phyloP scores from a whole-genome alignment of 257 asterid genomes.

The Misopates orontium region DNA sequence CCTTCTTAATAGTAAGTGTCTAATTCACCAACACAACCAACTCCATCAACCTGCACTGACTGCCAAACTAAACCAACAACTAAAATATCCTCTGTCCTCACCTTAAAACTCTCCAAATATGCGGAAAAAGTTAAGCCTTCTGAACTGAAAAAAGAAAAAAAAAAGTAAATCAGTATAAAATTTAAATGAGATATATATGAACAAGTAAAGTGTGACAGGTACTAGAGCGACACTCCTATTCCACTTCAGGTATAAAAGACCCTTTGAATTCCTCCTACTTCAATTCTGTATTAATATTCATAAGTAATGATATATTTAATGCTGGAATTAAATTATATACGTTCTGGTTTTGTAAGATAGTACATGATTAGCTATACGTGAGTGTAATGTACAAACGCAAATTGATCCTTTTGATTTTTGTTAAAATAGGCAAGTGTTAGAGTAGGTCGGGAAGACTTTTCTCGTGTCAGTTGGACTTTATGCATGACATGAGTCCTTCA shows the following conservation, averaged over 20 bases:
- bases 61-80: slow-evolving; percentile 13
- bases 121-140: no score
- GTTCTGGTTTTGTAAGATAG: not conserved
- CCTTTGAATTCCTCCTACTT: slow-evolving; percentile 26
- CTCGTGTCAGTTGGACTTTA: slow-evolving; percentile 31
- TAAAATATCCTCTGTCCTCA: not conserved
- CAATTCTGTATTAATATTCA: not conserved
- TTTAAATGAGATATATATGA: no score
- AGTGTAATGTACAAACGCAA: no score
- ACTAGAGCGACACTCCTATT: not conserved
- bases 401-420: not conserved
- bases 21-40: slow-evolving; percentile 10
- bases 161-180: no score
- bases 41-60: slow-evolving; percentile 27
- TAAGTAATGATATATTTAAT: slow-evolving; percentile 1
- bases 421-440: slow-evolving; percentile 18
- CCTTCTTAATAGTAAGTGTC: not conserved
- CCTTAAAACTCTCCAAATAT: not conserved
- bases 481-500: no score
- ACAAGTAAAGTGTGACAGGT: no score
- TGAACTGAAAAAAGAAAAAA: no score
- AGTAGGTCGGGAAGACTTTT: slow-evolving; percentile 35
- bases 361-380: not conserved
- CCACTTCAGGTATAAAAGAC: not conserved
- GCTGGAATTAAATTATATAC: not conserved